Evolutionary conservation across 2,329 filamentous ascomycete species (phyloP).

Genomic region (Fusarium kyushuense): DNA sequence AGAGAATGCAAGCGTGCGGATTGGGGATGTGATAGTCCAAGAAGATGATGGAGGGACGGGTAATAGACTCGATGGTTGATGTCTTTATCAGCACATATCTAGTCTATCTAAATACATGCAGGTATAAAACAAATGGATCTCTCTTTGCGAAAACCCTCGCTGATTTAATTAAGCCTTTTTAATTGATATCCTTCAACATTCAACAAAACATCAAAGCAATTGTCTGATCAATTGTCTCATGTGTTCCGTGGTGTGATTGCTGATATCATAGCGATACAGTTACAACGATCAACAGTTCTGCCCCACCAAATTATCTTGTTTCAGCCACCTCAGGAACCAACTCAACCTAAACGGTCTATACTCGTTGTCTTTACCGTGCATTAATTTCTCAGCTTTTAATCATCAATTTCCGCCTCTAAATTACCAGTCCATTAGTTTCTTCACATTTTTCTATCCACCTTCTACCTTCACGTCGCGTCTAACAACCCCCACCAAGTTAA

Average conservation of each 20-base stretch:
- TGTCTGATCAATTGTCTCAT: constrained; percentile 13
- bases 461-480: background rate
- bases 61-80: background rate
- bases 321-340: constrained; percentile 31
- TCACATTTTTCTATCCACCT: background rate
- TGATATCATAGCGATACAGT: constrained; percentile 23
- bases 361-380: background rate
- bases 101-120: background rate
- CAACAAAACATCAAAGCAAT: background rate
- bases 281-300: constrained; percentile 19
- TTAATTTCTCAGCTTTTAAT: constrained; percentile 27
- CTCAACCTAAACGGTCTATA: constrained; percentile 10
- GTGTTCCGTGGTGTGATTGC: constrained; percentile 26
- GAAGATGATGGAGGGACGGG: constrained; percentile 19
- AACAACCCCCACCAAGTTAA: background rate
- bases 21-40: constrained; percentile 34
- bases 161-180: too few species aligned
- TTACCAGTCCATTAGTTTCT: background rate
- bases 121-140: background rate
- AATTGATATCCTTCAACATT: background rate
- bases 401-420: background rate
- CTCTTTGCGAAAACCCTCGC: background rate
- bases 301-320: constrained; percentile 21
- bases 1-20: constrained; percentile 34
- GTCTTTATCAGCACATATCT: background rate